These are phyloP conservation scores for Leccinum uliginosum DNA, from an alignment of 768 basidiomycete genomes.

Conservation along the genomic window DNA sequence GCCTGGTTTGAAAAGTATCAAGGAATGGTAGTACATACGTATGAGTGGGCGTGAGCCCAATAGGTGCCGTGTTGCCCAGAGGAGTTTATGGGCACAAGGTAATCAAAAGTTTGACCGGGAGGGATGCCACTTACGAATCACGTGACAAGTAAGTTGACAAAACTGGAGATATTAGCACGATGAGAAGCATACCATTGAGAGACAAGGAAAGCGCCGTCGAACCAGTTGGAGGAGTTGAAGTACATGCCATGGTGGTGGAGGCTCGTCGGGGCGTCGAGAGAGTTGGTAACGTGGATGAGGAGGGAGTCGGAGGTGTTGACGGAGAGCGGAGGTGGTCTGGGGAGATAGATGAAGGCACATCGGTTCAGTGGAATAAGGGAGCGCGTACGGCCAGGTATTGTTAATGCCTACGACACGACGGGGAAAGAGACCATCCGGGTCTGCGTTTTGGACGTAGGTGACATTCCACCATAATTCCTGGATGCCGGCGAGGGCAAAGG, in stretches of 20 bases:
- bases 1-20: not conserved
- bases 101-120: slow-evolving; percentile 63
- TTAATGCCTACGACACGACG: slow-evolving; percentile 87
- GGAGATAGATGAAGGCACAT: not conserved
- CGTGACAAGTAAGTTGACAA: not conserved
- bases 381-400: slow-evolving; percentile 85
- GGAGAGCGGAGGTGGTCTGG: slow-evolving; percentile 77
- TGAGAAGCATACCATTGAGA: slow-evolving; percentile 65
- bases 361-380: not conserved
- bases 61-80: slow-evolving; percentile 77
- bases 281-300: slow-evolving; percentile 73
- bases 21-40: slow-evolving; percentile 17
- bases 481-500: slow-evolving; percentile 54
- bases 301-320: slow-evolving; percentile 69
- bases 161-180: rapidly evolving
- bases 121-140: slow-evolving; percentile 62
- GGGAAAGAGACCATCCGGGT: slow-evolving; percentile 77
- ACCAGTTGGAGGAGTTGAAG: slow-evolving; percentile 83
- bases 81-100: slow-evolving; percentile 64
- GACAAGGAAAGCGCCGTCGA: slow-evolving; percentile 82
- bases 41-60: slow-evolving; percentile 74
- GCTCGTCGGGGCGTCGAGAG: slow-evolving; percentile 58
- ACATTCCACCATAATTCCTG: slow-evolving; percentile 89
- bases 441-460: slow-evolving; percentile 73
- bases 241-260: slow-evolving; percentile 96